phyloP scores from a whole-genome alignment of 2,329 filamentous ascomycete genomes.

The Botrytis paeoniae region DNA sequence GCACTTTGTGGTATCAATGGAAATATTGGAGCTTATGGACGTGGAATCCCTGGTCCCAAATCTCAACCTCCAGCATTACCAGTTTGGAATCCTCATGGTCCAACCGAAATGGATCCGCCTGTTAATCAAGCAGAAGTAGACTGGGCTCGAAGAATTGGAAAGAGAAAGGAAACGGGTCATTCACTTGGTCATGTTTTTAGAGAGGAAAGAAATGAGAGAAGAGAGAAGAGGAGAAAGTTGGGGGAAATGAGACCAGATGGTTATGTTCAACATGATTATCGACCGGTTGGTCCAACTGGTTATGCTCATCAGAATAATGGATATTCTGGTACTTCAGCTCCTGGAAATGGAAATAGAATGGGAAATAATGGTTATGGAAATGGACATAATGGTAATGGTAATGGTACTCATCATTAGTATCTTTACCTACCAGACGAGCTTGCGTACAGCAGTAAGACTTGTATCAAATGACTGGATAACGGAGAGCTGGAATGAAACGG shows the following conservation, averaged over 20 bases:
- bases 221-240: conserved; percentile 10
- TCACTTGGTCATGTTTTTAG: conserved; percentile 14
- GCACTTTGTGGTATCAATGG: conserved; percentile 77
- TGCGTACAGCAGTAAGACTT: neutral
- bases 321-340: neutral
- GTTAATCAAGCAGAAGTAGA: conserved; percentile 39
- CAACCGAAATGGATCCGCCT: conserved; percentile 35
- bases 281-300: neutral
- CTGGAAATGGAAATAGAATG: conserved; percentile 7
- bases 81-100: conserved; percentile 52
- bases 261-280: neutral
- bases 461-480: neutral
- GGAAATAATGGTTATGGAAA: neutral
- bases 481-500: neutral
- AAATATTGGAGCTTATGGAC: conserved; percentile 61
- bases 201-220: conserved; percentile 22
- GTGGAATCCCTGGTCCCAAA: conserved; percentile 61
- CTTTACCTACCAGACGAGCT: neutral
- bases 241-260: neutral
- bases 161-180: conserved; percentile 14
- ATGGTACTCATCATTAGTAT: neutral
- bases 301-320: neutral
- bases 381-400: neutral
- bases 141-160: conserved; percentile 22
- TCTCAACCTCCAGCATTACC: conserved; percentile 59